Evolutionary conservation across 2,329 filamentous ascomycete species (phyloP).

Genomic region (Chaetothyriales sp.): DNA sequence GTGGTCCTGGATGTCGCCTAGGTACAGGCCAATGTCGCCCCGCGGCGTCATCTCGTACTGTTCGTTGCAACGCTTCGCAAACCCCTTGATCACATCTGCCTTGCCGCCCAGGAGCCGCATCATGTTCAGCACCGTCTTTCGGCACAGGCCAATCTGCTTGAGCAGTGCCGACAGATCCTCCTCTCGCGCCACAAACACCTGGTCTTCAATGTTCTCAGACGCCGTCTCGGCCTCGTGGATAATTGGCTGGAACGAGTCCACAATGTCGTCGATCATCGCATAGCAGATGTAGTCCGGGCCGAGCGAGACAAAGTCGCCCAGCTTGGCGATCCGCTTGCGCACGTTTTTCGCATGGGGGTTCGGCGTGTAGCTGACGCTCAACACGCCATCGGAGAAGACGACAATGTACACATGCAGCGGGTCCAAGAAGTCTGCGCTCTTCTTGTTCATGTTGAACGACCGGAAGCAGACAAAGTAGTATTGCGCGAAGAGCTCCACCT

Average conservation of each 20-base stretch:
- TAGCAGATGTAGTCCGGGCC: constrained; percentile 99
- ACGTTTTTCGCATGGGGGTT: constrained; percentile 83
- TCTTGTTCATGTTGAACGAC: constrained; percentile 75
- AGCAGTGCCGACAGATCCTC: constrained; percentile 83
- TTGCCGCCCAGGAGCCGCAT: constrained; percentile 90
- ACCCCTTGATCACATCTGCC: constrained; percentile 98
- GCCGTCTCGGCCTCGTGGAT: constrained; percentile 78
- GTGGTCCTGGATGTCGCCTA: constrained; percentile 97
- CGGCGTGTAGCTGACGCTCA: constrained; percentile 85
- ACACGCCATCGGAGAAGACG: constrained; percentile 85
- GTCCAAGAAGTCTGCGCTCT: constrained; percentile 71
- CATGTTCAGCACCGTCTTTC: constrained; percentile 88
- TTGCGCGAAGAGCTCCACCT: constrained; percentile 91
- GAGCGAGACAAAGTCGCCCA: constrained; percentile 88
- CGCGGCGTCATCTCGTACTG: constrained; percentile 90
- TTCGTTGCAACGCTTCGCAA: constrained; percentile 96
- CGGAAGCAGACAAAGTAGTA: constrained; percentile 99
- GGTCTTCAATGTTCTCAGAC: constrained; percentile 86
- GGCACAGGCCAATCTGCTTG: constrained; percentile 73
- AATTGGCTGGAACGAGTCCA: constrained; percentile 83
- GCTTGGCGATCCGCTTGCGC: constrained; percentile 74
- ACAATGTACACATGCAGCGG: constrained; percentile 95
- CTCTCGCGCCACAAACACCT: constrained; percentile 80
- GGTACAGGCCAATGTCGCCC: constrained; percentile 90
- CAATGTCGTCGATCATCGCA: constrained; percentile 94